Base-by-base conservation (phyloP, 305 asterid genomes). In the Rubia balearica region DNA sequence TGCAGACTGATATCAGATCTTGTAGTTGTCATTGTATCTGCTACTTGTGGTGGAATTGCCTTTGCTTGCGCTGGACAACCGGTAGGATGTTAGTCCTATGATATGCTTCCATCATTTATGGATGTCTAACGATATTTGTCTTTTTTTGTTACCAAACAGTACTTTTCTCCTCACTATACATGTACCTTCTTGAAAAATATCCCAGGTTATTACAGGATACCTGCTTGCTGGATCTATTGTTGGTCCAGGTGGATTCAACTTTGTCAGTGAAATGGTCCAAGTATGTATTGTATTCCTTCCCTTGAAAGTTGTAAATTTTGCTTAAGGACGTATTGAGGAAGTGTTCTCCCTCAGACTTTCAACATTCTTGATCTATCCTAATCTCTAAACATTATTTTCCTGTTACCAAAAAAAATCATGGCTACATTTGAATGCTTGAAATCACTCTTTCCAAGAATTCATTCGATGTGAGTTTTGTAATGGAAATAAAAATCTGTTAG, bases 1-100 rank as follows among this genome's bases (percentile, higher is more conserved):
- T 81, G 77, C 80, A 94, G 99, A 88, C 88, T 94, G 82, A 91
- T 94, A 81, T 94, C 97, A 30, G 98, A 95, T 77, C 89, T 95
- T 73, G 99, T 95, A 67, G 94, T 95, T 33, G 99, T 95, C 72
- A 91, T 95, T 77, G 99, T 95, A 46, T 92, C 99, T 84, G 99
- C 99, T 72, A 90, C 99, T 69, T 90, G 98, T 70, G 99, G 99
- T 75, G 99, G 99, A 75, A 91, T 95, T 80, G 97, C 97, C 59
- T 95, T 95, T 81, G 98, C 99, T 75, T 91, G 98, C 88, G 96
- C 97, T 73, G 99, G 99, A 74, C 99, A 94, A 80, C 99, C 99
- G 85, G 99, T 94, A 60, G 76, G 90, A 68, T 67, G 73, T 78
- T 65, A 69, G 69, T 78, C 74, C 70, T 24, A 6, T n/a, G 8